Conservation (phyloP, 1,284 basidiomycete genomes). For the Irpex rosettiformis region DNA sequence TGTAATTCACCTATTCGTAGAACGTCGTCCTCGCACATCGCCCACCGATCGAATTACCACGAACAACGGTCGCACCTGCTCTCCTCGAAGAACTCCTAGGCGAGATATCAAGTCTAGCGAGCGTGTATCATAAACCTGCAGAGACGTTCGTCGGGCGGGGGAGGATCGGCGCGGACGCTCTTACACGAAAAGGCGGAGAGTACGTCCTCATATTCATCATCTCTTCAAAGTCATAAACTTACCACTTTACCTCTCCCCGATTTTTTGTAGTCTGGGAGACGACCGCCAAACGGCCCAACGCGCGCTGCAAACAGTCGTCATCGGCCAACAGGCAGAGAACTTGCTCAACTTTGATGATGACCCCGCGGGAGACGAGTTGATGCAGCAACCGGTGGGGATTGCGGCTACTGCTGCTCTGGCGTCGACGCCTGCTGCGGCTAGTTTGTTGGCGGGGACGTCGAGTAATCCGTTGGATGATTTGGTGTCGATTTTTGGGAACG, state of each 20-base stretch:
- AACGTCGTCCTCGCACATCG: conserved; percentile 88
- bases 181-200: conserved; percentile 72
- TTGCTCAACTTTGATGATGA: conserved; percentile 93
- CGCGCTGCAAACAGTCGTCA: conserved; percentile 85
- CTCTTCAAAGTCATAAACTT: background rate
- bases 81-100: conserved; percentile 92
- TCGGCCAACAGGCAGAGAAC: conserved; percentile 91
- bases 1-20: conserved; percentile 36
- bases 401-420: conserved; percentile 72
- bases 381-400: conserved; percentile 59
- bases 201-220: conserved; percentile 22
- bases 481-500: conserved; percentile 79
- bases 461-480: conserved; percentile 89
- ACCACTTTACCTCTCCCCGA: background rate
- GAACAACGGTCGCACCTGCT: conserved; percentile 86
- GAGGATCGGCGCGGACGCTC: conserved; percentile 79
- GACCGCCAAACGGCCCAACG: conserved; percentile 76
- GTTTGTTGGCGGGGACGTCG: conserved; percentile 65
- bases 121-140: conserved; percentile 94
- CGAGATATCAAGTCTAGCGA: conserved; percentile 85
- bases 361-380: conserved; percentile 46
- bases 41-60: conserved; percentile 91
- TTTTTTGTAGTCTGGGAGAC: conserved; percentile 40
- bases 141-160: conserved; percentile 89
- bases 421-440: conserved; percentile 68